Percentiles rank a stretch among this genome's conserved stretches.
Conservation (phyloP, 371 early-diverging fungal species). For the Parasitella parasitica region DNA sequence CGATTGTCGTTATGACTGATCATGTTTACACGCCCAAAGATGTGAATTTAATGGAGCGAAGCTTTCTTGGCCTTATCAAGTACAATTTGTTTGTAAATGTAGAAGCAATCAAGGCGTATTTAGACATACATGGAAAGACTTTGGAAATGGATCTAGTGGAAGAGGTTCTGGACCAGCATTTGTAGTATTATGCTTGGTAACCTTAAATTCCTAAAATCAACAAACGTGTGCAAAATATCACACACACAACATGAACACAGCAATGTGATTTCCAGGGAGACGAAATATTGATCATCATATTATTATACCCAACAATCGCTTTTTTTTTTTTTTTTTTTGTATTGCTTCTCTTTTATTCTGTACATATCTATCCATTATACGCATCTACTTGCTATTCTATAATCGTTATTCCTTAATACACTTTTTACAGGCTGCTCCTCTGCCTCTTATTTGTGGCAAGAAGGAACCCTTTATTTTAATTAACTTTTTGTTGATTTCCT, state of each 20-base stretch:
- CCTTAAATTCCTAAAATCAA: slow-evolving; percentile 1
- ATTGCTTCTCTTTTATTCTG: background rate
- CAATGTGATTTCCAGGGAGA: slow-evolving; percentile 10
- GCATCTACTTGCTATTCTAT: too few relatives aligned
- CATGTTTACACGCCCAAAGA: slow-evolving; percentile 64
- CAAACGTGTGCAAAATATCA: background rate
- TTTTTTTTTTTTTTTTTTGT: background rate
- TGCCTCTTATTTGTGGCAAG: background rate
- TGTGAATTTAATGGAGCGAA: slow-evolving; percentile 55
- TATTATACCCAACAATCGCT: background rate
- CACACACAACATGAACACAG: slow-evolving; percentile 7
- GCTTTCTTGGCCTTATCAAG: slow-evolving; percentile 48
- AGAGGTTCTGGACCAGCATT: slow-evolving; percentile 27
- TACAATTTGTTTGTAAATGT: slow-evolving; percentile 49
- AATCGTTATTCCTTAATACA: background rate
- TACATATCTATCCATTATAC: too few relatives aligned
- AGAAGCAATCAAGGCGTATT: slow-evolving; percentile 44
- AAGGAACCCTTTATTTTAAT: background rate
- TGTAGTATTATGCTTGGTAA: slow-evolving; percentile 7
- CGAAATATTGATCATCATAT: background rate
- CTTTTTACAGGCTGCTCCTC: background rate
- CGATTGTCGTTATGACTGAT: slow-evolving; percentile 61
- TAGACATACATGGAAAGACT: slow-evolving; percentile 42
- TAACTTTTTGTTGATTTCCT: background rate
- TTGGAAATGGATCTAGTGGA: slow-evolving; percentile 51